Evolutionary conservation across 2,329 filamentous ascomycete species (phyloP).

Genomic region (Colletotrichum karsti): DNA sequence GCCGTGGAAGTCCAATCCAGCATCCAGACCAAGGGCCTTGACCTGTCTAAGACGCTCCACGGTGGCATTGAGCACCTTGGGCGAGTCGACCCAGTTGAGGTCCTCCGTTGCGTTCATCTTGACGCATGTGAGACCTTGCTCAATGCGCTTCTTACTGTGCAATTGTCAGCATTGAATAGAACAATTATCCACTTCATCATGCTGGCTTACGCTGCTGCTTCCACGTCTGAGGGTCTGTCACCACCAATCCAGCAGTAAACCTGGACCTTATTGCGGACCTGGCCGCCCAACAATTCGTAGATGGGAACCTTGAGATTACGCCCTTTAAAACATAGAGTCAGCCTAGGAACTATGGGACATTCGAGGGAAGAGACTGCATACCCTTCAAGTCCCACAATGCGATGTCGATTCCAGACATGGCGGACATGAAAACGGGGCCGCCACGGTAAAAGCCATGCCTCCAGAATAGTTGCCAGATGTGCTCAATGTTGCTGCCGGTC

Average conservation of each 20-base stretch:
- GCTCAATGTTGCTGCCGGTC: conserved; percentile 68
- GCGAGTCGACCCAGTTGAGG: conserved; percentile 73
- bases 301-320: conserved; percentile 60
- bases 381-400: conserved; percentile 75
- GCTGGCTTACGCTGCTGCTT: conserved; percentile 58
- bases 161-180: not conserved
- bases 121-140: conserved; percentile 65
- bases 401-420: conserved; percentile 76
- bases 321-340: not conserved
- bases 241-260: conserved; percentile 78
- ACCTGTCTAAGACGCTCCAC: conserved; percentile 70
- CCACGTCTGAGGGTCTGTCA: conserved; percentile 70
- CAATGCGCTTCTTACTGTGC: conserved; percentile 55
- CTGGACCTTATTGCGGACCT: conserved; percentile 68
- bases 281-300: conserved; percentile 73
- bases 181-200: fast-evolving
- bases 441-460: conserved; percentile 74
- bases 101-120: conserved; percentile 80
- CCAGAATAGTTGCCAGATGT: conserved; percentile 75
- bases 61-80: conserved; percentile 61
- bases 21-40: conserved; percentile 71
- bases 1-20: conserved; percentile 75
- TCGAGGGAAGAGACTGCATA: no score
- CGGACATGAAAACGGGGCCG: conserved; percentile 77
- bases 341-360: not conserved